Evolutionary conservation across 2,329 filamentous ascomycete species (phyloP), one percentile per base, ranked within the genome.

Genomic region (Pestalotiopsis sp.): DNA sequence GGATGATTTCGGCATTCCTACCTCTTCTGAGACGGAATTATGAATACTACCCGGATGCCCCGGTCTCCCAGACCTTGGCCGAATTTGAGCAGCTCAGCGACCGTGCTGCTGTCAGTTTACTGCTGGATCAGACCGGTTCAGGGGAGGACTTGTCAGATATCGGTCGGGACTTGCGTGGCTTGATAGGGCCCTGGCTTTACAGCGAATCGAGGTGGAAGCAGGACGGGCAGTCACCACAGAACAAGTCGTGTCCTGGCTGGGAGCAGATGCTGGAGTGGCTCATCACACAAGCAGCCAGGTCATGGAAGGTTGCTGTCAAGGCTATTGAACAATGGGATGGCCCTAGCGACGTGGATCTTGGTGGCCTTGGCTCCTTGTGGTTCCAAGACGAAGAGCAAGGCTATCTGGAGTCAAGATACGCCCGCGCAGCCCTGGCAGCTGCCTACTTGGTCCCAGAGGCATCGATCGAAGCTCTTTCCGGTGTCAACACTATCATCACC

Each of bases 171-270:
- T 76, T 95, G 67, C 87, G 88, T 70, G 88, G 90, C 0, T 76
- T 95, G 49, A 81, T 95, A 64, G 90, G 90, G 0, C 92, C 93
- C 2, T 95, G 92, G 92, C 82, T 94, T 63, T 90, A 92, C 74
- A 89, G 89, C 60, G 84, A 89, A 64, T 84, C 80, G 23, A 87
- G 90, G 66, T 90, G 91, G 82, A 86, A 85, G 69, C 69, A 64
- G 38, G 70, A 76, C 58, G 73, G 73, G 17, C 73, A 77, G n/a
- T 45, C 67, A n/a, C 41, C 67, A 6, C 67, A 75, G 7, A 75
- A 71, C n/a, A 68, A 79, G 64, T 78, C 82, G 67, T 85, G 87
- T 78, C 77, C 86, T 57, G 91, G 90, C 7, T 95, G 92, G 92
- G 90, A 93, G 70, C 84, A 87, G 71, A 83, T 91, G 3, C 88